Conservation (phyloP, 1,284 basidiomycete genomes). For the Puccinia coronata region DNA sequence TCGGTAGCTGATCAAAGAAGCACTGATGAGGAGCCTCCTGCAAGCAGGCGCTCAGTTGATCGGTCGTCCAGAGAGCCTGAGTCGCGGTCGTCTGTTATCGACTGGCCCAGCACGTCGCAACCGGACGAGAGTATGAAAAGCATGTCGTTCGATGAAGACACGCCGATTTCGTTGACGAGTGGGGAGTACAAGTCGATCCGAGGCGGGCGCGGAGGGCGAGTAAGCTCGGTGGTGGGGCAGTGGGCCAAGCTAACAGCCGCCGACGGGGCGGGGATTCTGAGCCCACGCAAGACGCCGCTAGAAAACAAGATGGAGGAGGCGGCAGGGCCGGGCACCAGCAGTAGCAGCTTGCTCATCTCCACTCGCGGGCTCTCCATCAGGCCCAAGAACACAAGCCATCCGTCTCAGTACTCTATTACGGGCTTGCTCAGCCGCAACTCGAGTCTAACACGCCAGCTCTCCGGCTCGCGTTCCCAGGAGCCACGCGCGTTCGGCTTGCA, state of each 20-base stretch:
- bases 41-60: background rate
- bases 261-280: background rate
- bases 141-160: slow-evolving; percentile 20
- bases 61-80: background rate
- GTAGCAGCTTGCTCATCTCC: background rate
- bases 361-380: slow-evolving; percentile 31
- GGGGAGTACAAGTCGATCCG: slow-evolving; percentile 42
- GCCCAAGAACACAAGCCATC: background rate
- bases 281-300: background rate
- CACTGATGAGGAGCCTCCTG: background rate
- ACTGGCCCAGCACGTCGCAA: slow-evolving; percentile 4
- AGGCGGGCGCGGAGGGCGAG: slow-evolving; percentile 33
- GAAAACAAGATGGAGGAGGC: background rate
- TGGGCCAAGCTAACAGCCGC: slow-evolving; percentile 21
- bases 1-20: background rate
- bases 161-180: slow-evolving; percentile 36
- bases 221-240: slow-evolving; percentile 37
- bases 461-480: background rate
- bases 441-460: slow-evolving; percentile 2
- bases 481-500: background rate
- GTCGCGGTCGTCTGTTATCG: background rate
- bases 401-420: background rate
- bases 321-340: too few relatives aligned
- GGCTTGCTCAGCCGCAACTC: slow-evolving; percentile 30
- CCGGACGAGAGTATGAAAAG: background rate